Conservation (phyloP, 176 grass and related monocot species). For the Tillandsia fasciculata region DNA sequence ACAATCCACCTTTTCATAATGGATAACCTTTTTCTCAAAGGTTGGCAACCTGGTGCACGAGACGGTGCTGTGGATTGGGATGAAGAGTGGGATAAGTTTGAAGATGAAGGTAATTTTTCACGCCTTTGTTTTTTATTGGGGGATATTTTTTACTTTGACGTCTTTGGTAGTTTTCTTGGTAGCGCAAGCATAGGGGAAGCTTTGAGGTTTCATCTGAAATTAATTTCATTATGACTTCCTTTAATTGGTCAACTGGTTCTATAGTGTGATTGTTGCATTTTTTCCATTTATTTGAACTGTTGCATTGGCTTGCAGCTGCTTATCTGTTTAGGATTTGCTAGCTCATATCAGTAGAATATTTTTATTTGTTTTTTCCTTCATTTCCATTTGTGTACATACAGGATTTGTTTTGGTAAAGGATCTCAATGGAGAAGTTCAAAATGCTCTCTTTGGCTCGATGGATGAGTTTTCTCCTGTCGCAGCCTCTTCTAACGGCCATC, state of each 20-base stretch:
- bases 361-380: constrained; percentile 16
- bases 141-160: not conserved
- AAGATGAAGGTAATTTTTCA: constrained; percentile 69
- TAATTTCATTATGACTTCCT: too few species aligned
- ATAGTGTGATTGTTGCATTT: not conserved
- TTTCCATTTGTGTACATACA: constrained; percentile 26
- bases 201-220: too few species aligned
- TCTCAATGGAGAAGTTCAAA: constrained; percentile 52
- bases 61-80: constrained; percentile 83
- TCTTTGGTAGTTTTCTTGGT: constrained; percentile 1
- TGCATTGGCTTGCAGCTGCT: not conserved
- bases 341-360: constrained; percentile 3
- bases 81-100: constrained; percentile 99
- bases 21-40: constrained; percentile 28
- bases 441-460: constrained; percentile 35
- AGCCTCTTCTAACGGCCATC: constrained; percentile 58
- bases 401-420: constrained; percentile 80
- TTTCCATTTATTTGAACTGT: not conserved
- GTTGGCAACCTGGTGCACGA: constrained; percentile 73
- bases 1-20: not conserved
- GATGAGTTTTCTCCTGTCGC: constrained; percentile 57
- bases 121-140: not conserved
- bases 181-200: too few species aligned
- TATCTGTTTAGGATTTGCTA: constrained; percentile 6
- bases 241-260: too few species aligned